Evolutionary conservation across 345 rosid species (phyloP).

Genomic region (Conringia planisiliqua): DNA sequence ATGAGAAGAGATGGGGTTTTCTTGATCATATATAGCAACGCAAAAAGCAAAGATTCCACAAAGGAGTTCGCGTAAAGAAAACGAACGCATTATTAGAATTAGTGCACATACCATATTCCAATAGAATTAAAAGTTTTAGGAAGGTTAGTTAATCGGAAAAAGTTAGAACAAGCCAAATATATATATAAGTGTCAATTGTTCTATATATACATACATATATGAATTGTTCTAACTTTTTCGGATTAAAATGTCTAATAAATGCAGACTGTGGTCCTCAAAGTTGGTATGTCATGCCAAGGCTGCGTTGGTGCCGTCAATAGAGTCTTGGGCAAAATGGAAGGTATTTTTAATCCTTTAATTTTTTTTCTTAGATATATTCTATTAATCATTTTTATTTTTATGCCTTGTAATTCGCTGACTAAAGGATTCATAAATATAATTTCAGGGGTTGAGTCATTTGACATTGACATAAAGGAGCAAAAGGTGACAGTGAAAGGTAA

Average conservation of each 20-base stretch:
- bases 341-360: conserved; percentile 38
- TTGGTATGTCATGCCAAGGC: conserved; percentile 87
- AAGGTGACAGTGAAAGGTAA: conserved; percentile 90
- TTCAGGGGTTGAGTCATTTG: conserved; percentile 77
- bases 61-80: too few relatives aligned
- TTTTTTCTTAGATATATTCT: background rate
- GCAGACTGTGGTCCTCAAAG: conserved; percentile 88
- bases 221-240: background rate
- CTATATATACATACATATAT: background rate
- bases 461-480: conserved; percentile 77
- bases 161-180: too few relatives aligned
- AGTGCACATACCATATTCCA: too few relatives aligned
- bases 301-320: conserved; percentile 88
- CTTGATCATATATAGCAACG: too few relatives aligned
- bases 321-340: conserved; percentile 91
- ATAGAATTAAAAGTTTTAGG: too few relatives aligned
- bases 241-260: background rate
- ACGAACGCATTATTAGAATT: too few relatives aligned
- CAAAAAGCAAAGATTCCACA: too few relatives aligned
- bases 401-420: background rate
- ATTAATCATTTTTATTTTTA: background rate
- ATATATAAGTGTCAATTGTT: too few relatives aligned
- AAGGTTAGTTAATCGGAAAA: too few relatives aligned
- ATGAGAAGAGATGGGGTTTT: too few relatives aligned
- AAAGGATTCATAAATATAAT: background rate